Percentiles rank a stretch among this genome's conserved stretches.
Conservation (phyloP, 441 rosid species). For the Daphne laureola region DNA sequence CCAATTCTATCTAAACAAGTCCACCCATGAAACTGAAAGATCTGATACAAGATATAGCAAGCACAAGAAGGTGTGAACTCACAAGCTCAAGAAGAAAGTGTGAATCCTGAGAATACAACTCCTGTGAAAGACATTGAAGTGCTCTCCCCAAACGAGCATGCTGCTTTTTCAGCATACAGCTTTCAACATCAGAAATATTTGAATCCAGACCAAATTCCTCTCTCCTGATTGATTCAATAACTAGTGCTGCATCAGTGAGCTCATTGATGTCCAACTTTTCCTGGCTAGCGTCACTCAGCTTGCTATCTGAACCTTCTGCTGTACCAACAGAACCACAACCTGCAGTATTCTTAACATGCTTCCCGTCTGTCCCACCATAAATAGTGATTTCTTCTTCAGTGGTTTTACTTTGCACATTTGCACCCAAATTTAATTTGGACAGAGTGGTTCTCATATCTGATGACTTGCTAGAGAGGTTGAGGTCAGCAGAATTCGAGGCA, state of each 20-base stretch:
- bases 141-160: slow-evolving; percentile 99
- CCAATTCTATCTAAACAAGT: too few relatives aligned
- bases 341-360: slow-evolving; percentile 18
- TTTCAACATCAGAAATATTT: slow-evolving; percentile 59
- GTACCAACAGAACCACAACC: slow-evolving; percentile 17
- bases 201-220: slow-evolving; percentile 90
- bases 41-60: too few relatives aligned
- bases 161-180: slow-evolving; percentile 79
- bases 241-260: slow-evolving; percentile 34
- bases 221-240: slow-evolving; percentile 79
- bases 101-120: slow-evolving; percentile 95
- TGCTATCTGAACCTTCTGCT: slow-evolving; percentile 24
- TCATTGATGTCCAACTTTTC: slow-evolving; percentile 24
- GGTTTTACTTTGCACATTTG: slow-evolving; percentile 25
- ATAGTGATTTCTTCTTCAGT: slow-evolving; percentile 16
- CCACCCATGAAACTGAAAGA: too few relatives aligned
- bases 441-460: slow-evolving; percentile 17
- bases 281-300: slow-evolving; percentile 16
- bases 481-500: slow-evolving; percentile 20
- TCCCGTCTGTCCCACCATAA: slow-evolving; percentile 18
- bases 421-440: slow-evolving; percentile 22
- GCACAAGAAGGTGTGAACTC: slow-evolving; percentile 15
- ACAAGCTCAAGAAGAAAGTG: slow-evolving; percentile 99
- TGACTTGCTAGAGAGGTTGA: slow-evolving; percentile 15
- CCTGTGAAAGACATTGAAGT: slow-evolving; percentile 97